Conservation (phyloP, 345 rosid species). For the Hypericum androsaemum region DNA sequence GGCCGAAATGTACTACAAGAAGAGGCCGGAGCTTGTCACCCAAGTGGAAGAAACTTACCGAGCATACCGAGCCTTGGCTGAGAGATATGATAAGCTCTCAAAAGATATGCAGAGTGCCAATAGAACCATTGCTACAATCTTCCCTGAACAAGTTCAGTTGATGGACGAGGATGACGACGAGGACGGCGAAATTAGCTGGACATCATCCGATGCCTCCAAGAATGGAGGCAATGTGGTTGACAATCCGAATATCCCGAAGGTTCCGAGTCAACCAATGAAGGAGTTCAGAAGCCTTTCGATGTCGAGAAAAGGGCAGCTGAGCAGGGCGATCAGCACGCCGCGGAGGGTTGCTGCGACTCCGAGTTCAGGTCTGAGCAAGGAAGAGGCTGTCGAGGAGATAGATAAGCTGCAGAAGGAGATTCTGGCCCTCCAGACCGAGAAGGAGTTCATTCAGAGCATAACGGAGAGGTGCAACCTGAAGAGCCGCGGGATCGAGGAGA, state of each 20-base stretch:
- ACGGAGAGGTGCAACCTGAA: constrained; percentile 39
- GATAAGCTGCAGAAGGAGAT: constrained; percentile 63
- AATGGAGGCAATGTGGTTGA: constrained; percentile 5
- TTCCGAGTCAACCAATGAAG: constrained; percentile 35
- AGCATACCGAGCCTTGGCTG: constrained; percentile 64
- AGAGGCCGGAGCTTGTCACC: constrained; percentile 61
- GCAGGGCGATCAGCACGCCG: constrained; percentile 18
- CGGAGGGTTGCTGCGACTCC: constrained; percentile 18
- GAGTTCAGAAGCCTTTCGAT: constrained; percentile 33
- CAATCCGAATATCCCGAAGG: constrained; percentile 32
- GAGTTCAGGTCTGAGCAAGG: constrained; percentile 43
- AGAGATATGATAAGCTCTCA: constrained; percentile 55
- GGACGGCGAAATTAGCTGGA: constrained; percentile 17
- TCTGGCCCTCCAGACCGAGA: constrained; percentile 58
- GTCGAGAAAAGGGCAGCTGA: constrained; percentile 33
- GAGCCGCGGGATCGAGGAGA: constrained; percentile 50
- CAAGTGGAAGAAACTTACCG: constrained; percentile 59
- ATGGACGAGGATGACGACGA: constrained; percentile 37
- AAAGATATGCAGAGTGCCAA: constrained; percentile 76
- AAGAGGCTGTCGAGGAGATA: constrained; percentile 52
- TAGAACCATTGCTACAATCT: constrained; percentile 59
- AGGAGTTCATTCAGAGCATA: constrained; percentile 56
- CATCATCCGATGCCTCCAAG: constrained; percentile 10
- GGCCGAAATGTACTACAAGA: constrained; percentile 65
- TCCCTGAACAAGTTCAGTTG: constrained; percentile 57